Percentiles rank a stretch among this genome's conserved stretches.
phyloP scores from a whole-genome alignment of 345 rosid species.

The Arabis hirsuta region DNA sequence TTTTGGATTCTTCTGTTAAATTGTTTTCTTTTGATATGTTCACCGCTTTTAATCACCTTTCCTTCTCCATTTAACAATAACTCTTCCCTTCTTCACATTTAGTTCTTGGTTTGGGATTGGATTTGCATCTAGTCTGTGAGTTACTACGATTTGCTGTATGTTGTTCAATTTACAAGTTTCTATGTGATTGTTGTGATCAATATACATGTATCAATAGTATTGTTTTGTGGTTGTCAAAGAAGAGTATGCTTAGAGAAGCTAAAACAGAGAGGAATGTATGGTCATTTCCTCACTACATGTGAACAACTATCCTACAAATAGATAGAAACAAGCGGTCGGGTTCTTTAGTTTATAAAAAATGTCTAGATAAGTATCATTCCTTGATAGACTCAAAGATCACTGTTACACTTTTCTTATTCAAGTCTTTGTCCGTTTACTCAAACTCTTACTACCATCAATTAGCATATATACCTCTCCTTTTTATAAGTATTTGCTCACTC shows the following conservation, averaged over 20 bases:
- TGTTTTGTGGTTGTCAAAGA: conserved; percentile 17
- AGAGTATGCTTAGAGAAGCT: conserved; percentile 11
- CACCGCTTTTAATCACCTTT: background rate
- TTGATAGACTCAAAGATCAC: conserved; percentile 34
- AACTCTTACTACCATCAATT: too few relatives aligned
- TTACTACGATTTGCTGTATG: background rate
- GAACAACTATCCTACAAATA: conserved; percentile 30
- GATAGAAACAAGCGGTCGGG: conserved; percentile 44
- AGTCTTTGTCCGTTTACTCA: conserved; percentile 32
- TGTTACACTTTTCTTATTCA: conserved; percentile 25
- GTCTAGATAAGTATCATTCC: conserved; percentile 39
- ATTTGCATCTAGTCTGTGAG: background rate
- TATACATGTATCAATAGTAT: background rate
- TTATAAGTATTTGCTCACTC: background rate
- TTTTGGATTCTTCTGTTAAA: conserved; percentile 35
- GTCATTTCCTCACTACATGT: conserved; percentile 34
- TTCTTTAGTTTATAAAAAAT: conserved; percentile 22
- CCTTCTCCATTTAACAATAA: background rate
- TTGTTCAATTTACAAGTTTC: background rate
- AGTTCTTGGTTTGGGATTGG: background rate
- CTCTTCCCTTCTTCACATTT: background rate
- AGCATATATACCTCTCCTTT: too few relatives aligned
- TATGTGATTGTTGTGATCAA: conserved; percentile 26
- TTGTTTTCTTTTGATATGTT: conserved; percentile 14
- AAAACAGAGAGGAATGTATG: conserved; percentile 22